These are phyloP conservation scores for Trichoderma erinaceum DNA, from an alignment of 495 filamentous ascomycete species.

Conservation along the genomic window DNA sequence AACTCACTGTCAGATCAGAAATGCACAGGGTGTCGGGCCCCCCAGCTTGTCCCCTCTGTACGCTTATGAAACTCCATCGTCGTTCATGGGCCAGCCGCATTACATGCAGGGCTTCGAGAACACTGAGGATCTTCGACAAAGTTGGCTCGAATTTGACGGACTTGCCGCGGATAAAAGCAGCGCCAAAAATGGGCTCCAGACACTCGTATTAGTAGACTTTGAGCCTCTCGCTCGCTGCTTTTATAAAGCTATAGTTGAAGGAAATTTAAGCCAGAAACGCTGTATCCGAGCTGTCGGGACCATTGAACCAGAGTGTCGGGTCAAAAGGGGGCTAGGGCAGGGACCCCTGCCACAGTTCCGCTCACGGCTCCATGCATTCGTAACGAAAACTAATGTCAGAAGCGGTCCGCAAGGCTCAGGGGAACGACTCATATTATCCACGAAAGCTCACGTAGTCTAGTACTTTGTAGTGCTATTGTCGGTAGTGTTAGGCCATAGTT, in stretches of 20 bases:
- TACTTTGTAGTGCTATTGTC: background rate
- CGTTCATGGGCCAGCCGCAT: background rate
- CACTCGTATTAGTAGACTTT: background rate
- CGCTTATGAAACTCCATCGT: background rate
- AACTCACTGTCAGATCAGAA: background rate
- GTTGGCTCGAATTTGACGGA: background rate
- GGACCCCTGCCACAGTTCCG: slow-evolving; percentile 11
- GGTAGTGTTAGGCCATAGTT: background rate
- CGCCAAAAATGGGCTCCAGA: background rate
- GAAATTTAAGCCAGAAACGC: slow-evolving; percentile 12
- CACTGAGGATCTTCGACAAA: background rate
- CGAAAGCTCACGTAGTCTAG: background rate
- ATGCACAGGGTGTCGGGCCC: background rate
- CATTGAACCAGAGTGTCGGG: background rate
- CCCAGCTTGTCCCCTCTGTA: background rate
- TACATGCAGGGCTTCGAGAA: background rate
- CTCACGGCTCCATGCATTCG: slow-evolving; percentile 4
- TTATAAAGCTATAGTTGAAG: background rate
- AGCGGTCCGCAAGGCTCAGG: slow-evolving; percentile 6
- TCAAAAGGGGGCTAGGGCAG: slow-evolving; percentile 12
- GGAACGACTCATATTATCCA: background rate
- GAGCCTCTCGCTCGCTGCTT: background rate
- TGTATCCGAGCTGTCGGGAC: background rate
- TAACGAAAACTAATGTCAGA: slow-evolving; percentile 9
- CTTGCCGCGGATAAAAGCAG: background rate